Evolutionary conservation across 805 yeast genomes (phyloP), one percentile per base, ranked within the genome.

Genomic region (Wickerhamiella alocasiicola): DNA sequence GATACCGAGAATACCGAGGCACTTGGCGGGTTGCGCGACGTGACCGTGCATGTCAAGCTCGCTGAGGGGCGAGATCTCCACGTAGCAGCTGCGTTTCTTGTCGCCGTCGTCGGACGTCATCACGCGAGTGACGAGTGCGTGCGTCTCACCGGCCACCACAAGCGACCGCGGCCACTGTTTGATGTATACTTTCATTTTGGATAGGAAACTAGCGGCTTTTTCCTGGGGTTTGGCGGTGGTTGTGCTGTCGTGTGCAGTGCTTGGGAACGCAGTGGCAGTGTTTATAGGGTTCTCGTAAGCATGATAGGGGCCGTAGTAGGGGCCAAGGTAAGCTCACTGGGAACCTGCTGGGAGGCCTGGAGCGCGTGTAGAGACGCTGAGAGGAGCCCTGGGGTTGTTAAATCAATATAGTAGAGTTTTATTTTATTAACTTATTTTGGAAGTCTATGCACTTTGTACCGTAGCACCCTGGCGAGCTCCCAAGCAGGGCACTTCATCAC

Each of bases 1-100:
- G 33, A 91, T 61, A 0, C 98, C 98, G 13, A 91, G 59, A 54
- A 87, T 59, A n/a, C 69, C 69, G 31, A 53, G 61, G 17, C 72
- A 62, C 5, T 70, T 70, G 16, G 63, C 53, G 15, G 55, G 55
- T 11, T 68, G 46, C 24, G 71, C 55, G 5, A 58, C 57, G 52
- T 56, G 72, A 4, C 57, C 53, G 28, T 60, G 56, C 32, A 59
- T 53, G 36, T 67, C 64, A 36, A 71, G 50, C 23, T 56, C 55
- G 17, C 52, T 50, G 34, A 62, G 59, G 13, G 65, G 57, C 25
- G 63, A 56, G 35, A 74, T 54, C 48, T 74, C 77, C 33, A 72
- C 74, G 21, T 62, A 54, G 38, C 66, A 53, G 15, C 27, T 28
- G 29, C 41, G 33, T 16, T 33, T 33, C 28, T 51, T 36, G 30